These are phyloP conservation scores for Diplodia intermedia DNA, from an alignment of 2,329 filamentous ascomycete species.

Conservation along the genomic window DNA sequence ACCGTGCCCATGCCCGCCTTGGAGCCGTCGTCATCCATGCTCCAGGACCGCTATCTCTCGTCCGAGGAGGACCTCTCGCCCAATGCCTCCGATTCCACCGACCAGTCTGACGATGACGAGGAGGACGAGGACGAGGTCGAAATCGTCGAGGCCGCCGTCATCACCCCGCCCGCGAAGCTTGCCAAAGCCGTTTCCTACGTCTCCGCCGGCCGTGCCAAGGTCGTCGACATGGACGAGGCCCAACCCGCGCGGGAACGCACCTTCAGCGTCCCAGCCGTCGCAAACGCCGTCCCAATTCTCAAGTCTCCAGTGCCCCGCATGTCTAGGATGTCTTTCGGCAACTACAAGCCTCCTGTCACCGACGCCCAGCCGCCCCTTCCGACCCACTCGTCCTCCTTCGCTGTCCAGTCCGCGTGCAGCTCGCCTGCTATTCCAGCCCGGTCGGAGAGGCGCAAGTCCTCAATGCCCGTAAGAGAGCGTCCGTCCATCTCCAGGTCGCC, in stretches of 20 bases:
- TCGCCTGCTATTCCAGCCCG: conserved; percentile 8
- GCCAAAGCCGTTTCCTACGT: conserved; percentile 48
- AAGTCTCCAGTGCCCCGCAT: conserved; percentile 39
- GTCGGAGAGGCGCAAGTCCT: conserved; percentile 27
- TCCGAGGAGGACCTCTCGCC: conserved; percentile 50
- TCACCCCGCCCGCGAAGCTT: conserved; percentile 36
- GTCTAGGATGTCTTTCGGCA: conserved; percentile 41
- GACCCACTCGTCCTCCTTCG: not conserved
- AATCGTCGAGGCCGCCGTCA: conserved; percentile 25
- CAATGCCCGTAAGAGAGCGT: conserved; percentile 12
- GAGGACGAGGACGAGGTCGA: conserved; percentile 32
- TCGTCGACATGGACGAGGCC: conserved; percentile 44
- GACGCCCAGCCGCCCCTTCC: conserved; percentile 8
- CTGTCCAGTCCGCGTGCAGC: not conserved
- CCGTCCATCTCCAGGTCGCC: conserved; percentile 28
- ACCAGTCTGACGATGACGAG: conserved; percentile 41
- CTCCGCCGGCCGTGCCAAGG: conserved; percentile 48
- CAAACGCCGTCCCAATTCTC: conserved; percentile 38
- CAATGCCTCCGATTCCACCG: conserved; percentile 42
- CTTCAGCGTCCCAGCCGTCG: conserved; percentile 46
- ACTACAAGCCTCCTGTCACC: conserved; percentile 36
- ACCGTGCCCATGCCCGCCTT: conserved; percentile 35
- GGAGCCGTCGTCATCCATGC: conserved; percentile 36
- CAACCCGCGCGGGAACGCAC: conserved; percentile 12
- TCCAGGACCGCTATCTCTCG: conserved; percentile 49